Evolutionary conservation across 148 eudicot species (phyloP).

Genomic region (Suaeda aralocaspica): DNA sequence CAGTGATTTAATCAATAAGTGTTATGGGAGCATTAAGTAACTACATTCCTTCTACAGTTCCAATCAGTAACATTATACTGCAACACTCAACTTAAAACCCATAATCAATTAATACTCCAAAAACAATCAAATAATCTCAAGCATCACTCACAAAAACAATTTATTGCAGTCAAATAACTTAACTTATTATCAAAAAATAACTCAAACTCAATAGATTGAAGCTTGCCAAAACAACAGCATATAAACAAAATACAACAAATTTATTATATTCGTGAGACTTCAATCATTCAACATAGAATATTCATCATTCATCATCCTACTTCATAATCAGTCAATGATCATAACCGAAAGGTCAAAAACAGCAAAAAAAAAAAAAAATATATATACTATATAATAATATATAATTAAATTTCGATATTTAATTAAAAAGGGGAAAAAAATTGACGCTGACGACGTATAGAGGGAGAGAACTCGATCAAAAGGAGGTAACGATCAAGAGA

Average conservation of each 20-base stretch:
- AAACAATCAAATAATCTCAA: background rate
- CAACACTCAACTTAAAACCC: too few relatives aligned
- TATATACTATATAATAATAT: too few relatives aligned
- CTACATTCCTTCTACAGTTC: background rate
- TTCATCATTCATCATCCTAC: background rate
- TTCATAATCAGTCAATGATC: background rate
- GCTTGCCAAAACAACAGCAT: background rate
- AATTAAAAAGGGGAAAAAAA: background rate
- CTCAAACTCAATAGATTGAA: background rate
- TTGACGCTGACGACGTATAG: slow-evolving; percentile 68
- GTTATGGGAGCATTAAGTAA: too few relatives aligned
- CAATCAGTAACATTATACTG: background rate
- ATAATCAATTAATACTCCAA: background rate
- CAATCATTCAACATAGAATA: background rate
- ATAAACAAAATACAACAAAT: background rate
- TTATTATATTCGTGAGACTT: background rate
- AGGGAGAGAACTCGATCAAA: slow-evolving; percentile 53
- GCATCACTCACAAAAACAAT: background rate
- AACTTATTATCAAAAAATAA: background rate
- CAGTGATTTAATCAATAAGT: too few relatives aligned
- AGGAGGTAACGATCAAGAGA: slow-evolving; percentile 61
- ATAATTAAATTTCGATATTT: background rate
- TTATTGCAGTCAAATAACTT: background rate
- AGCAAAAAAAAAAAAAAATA: too few relatives aligned
- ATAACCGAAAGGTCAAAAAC: background rate